A percentile compares a stretch with the other conserved stretches of the same genome.
Conservation (phyloP, 306 rosid genomes). For the Ormosia emarginata region DNA sequence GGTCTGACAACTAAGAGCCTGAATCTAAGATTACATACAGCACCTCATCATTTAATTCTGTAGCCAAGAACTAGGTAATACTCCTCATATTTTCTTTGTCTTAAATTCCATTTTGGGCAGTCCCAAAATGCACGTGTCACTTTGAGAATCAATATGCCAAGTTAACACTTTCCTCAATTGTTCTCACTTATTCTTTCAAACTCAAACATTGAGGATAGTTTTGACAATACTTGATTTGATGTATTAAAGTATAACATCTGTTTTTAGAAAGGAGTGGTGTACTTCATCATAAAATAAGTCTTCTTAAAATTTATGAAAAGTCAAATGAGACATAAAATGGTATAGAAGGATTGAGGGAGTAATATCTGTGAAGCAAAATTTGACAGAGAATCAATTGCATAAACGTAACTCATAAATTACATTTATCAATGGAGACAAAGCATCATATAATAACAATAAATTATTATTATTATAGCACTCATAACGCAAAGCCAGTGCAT, state of each 20-base stretch:
- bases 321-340: background rate
- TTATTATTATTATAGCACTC: background rate
- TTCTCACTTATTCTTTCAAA: background rate
- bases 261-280: background rate
- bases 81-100: background rate
- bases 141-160: background rate
- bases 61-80: background rate
- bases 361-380: background rate
- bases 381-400: background rate
- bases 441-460: background rate
- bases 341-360: background rate
- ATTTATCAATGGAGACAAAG: background rate
- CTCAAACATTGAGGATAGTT: background rate
- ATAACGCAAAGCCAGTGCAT: background rate
- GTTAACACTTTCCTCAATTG: background rate
- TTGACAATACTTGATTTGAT: slow-evolving; percentile 3
- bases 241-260: background rate
- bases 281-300: background rate
- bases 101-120: background rate
- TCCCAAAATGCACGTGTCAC: background rate
- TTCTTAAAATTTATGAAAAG: background rate
- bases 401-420: background rate
- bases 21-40: background rate
- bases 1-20: background rate
- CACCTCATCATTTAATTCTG: background rate